Conservation (phyloP, 352 stramenopile species). For the Globisporangium nodosum region DNA sequence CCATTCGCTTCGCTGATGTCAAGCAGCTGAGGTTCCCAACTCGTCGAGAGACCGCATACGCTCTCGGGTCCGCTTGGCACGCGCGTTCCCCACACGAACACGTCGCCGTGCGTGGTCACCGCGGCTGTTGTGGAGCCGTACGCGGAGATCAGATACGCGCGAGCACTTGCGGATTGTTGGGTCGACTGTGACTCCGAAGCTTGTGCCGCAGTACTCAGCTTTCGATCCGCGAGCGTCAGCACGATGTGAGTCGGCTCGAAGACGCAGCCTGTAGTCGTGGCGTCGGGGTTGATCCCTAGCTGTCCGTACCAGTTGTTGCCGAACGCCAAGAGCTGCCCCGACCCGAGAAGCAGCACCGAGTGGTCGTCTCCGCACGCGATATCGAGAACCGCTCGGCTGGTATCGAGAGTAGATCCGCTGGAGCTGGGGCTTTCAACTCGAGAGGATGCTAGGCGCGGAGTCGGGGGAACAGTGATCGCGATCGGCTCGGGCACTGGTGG, state of each 20-base stretch:
- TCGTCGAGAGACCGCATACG: constrained; percentile 25
- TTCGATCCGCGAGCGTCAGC: neutral
- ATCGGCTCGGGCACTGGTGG: constrained; percentile 15
- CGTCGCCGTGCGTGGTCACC: constrained; percentile 17
- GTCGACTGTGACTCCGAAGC: neutral
- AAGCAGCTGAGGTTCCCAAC: constrained; percentile 20
- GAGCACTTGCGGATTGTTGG: neutral
- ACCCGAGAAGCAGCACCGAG: constrained; percentile 45
- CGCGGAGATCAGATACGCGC: constrained; percentile 28
- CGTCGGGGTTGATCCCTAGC: constrained; percentile 41
- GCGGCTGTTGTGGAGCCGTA: constrained; percentile 20
- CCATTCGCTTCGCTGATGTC: constrained; percentile 4
- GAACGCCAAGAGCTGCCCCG: constrained; percentile 44
- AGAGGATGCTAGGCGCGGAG: neutral
- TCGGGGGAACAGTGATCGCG: constrained; percentile 1
- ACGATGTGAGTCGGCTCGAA: neutral
- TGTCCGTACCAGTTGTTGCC: constrained; percentile 73
- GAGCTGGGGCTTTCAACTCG: neutral
- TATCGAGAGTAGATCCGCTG: neutral
- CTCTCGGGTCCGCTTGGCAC: constrained; percentile 23
- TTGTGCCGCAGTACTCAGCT: neutral
- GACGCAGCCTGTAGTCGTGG: constrained; percentile 3
- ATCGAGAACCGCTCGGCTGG: constrained; percentile 21
- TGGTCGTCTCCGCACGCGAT: constrained; percentile 62
- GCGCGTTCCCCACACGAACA: constrained; percentile 35